A percentile compares a stretch with the other conserved stretches of the same genome.
Conservation (phyloP, 2,329 filamentous ascomycete genomes). For the Plectosphaerella cucumerina region DNA sequence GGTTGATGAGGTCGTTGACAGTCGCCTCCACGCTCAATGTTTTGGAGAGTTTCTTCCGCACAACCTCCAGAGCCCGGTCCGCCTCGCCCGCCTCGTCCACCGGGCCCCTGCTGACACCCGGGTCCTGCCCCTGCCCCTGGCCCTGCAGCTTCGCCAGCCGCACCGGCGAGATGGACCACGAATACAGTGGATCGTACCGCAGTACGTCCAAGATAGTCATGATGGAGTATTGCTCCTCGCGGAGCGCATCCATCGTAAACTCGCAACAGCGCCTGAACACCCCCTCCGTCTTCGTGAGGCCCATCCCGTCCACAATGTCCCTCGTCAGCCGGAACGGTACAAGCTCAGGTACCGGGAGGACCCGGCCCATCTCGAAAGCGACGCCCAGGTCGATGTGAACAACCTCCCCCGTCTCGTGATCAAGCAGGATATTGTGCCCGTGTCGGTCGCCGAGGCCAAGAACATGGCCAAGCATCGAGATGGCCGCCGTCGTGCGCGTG, state of each 20-base stretch:
- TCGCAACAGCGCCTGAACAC: constrained; percentile 98
- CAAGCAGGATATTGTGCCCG: constrained; percentile 93
- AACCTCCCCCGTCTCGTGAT: constrained; percentile 84
- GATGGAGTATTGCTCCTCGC: constrained; percentile 94
- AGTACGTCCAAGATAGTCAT: constrained; percentile 98
- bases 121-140: constrained; percentile 30
- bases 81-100: constrained; percentile 69
- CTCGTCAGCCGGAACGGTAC: constrained; percentile 93
- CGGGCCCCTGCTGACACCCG: constrained; percentile 19
- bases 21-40: constrained; percentile 90
- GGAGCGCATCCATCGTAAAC: constrained; percentile 89
- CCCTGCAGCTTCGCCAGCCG: constrained; percentile 58
- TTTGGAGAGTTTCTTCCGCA: constrained; percentile 94
- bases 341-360: constrained; percentile 92
- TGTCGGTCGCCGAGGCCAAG: constrained; percentile 92
- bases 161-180: constrained; percentile 81
- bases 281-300: constrained; percentile 89
- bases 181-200: constrained; percentile 96
- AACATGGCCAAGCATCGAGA: constrained; percentile 91
- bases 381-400: constrained; percentile 97
- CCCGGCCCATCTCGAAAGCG: constrained; percentile 91
- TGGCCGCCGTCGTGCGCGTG: constrained; percentile 86
- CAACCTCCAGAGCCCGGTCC: constrained; percentile 84
- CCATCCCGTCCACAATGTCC: constrained; percentile 96
- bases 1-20: constrained; percentile 94